These are phyloP conservation scores for Suillus occidentalis DNA, from an alignment of 768 basidiomycete species.

Conservation along the genomic window DNA sequence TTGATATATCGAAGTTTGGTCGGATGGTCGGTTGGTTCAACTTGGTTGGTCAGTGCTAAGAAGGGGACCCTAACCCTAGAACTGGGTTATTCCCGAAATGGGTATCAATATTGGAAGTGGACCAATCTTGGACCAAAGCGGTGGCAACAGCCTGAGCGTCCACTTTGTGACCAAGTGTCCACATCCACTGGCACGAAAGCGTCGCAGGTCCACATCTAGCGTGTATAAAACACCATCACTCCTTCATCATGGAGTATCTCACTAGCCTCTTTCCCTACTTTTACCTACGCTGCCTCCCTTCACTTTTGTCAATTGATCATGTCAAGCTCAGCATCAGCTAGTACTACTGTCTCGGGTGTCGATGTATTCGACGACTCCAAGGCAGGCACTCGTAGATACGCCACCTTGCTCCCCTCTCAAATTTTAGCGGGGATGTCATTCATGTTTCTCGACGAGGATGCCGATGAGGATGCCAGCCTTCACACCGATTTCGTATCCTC, in stretches of 20 bases:
- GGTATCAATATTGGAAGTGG: neutral
- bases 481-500: constrained; percentile 10
- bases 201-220: neutral
- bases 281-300: too few relatives aligned
- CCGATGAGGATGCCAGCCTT: constrained; percentile 4
- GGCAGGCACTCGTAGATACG: constrained; percentile 30
- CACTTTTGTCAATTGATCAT: neutral
- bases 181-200: constrained; percentile 3
- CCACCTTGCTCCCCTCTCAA: constrained; percentile 19
- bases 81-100: neutral
- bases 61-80: constrained; percentile 4
- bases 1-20: neutral
- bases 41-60: too few relatives aligned
- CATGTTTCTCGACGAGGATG: constrained; percentile 13
- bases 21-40: neutral
- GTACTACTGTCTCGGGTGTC: too few relatives aligned
- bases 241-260: neutral
- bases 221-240: neutral
- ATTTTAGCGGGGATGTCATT: constrained; percentile 7
- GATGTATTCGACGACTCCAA: neutral
- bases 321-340: neutral
- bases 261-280: neutral
- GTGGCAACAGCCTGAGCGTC: neutral
- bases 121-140: neutral
- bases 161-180: neutral